Percentiles rank a stretch among this genome's conserved stretches.
phyloP scores from a whole-genome alignment of 176 grass and related monocot species.

The Otatea glauca region DNA sequence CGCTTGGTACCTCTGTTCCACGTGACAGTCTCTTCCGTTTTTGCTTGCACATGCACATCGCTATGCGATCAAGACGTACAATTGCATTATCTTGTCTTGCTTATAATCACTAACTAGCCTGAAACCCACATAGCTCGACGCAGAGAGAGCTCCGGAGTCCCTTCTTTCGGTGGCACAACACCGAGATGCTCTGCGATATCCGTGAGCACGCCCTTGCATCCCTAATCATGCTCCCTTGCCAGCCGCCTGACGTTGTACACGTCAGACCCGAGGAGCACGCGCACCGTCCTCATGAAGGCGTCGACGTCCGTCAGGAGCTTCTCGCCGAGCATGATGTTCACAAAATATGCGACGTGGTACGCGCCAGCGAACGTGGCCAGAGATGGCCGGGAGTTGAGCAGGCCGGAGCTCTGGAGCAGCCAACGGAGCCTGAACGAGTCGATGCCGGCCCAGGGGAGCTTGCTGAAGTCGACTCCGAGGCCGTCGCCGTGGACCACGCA shows the following conservation, averaged over 20 bases:
- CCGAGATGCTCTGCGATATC: neutral
- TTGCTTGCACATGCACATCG: no score
- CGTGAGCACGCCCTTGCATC: neutral
- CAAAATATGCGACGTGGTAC: neutral
- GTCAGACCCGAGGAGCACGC: neutral
- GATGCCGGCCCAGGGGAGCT: conserved; percentile 17
- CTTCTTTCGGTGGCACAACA: neutral
- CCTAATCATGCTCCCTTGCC: neutral
- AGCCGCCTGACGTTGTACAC: neutral
- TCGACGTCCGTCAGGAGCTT: neutral
- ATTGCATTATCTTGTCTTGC: no score
- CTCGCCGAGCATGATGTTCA: neutral
- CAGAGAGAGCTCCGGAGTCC: neutral
- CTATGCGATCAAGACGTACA: no score
- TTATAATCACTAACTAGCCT: no score
- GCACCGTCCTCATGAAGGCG: neutral
- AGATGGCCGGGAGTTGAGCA: neutral
- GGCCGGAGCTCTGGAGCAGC: neutral
- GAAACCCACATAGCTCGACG: no score
- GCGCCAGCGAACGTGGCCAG: neutral
- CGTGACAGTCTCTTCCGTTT: no score
- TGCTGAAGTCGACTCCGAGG: neutral
- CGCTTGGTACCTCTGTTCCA: no score
- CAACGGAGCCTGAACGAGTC: neutral
- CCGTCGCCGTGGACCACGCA: no score